Evolutionary conservation across 345 rosid genomes (phyloP), one percentile per base, ranked within the genome.

Genomic region (Firmiana major): DNA sequence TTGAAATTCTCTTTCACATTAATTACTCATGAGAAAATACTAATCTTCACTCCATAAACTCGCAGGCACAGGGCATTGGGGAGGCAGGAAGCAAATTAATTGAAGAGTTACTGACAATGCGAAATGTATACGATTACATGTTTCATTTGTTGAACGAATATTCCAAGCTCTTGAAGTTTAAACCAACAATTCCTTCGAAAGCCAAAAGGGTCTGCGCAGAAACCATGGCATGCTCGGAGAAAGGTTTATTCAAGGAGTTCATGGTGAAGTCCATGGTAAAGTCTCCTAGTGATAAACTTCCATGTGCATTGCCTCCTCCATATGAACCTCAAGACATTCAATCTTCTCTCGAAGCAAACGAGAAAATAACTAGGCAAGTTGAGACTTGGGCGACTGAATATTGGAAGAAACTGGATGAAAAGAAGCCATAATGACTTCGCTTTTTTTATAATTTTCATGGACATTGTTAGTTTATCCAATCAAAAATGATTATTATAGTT

Each of bases 91-190:
- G 86, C 71, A 83, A 78, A 45, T 88, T 83, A 76, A 70, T 88
- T 1, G 65, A 81, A 66, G 85, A 88, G 79, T 62, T 79, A 17
- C 46, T 91, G 26, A 80, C 81, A 72, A 86, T 91, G 88, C 82
- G 80, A 21, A 81, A 79, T 53, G 89, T 87, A 11, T 88, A 91
- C 34, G 91, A 87, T 64, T 91, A 91, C 80, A 91, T 88, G 89
- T 77, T 91, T 10, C 88, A 91, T 81, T 78, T 83, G 49, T 64
- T 88, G 43, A 80, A 45, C 34, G 84, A 83, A 71, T 91, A 88
- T 21, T 86, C 89, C 1, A 81, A 83, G 63, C 80, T 89, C 17
- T 77, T 91, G 83, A 89, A 80, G 63, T 88, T 88, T 42, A 72
- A 88, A 42, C 91, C 91, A 3, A 57, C 45, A 0, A 68, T 91